phyloP scores from a whole-genome alignment of 305 asterid species.

The Rubia peregrina region DNA sequence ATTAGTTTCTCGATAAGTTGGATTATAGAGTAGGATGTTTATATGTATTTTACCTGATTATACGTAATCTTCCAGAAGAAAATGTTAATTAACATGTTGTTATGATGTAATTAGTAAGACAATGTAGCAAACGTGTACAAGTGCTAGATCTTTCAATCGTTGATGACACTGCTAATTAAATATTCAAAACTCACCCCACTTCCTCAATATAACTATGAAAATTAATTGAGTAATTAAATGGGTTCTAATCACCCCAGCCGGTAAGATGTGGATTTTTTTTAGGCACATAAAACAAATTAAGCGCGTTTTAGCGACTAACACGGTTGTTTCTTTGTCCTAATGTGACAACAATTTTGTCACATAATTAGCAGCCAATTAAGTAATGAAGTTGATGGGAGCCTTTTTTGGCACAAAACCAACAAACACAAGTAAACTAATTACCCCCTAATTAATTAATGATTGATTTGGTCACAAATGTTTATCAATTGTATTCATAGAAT shows the following conservation, averaged over 20 bases:
- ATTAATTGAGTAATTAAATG: too few relatives aligned
- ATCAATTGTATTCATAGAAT: too few relatives aligned
- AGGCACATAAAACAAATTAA: neutral
- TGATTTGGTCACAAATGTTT: too few relatives aligned
- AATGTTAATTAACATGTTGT: neutral
- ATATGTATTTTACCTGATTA: too few relatives aligned
- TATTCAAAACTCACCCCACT: neutral
- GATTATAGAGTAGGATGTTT: too few relatives aligned
- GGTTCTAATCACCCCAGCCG: neutral
- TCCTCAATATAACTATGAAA: neutral
- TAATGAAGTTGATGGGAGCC: neutral
- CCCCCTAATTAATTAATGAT: too few relatives aligned
- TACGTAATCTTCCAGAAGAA: too few relatives aligned
- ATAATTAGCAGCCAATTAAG: neutral
- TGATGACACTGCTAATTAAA: neutral
- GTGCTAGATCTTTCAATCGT: neutral
- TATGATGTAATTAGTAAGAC: neutral
- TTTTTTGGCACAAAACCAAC: neutral
- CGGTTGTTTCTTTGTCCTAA: neutral
- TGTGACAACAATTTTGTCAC: neutral
- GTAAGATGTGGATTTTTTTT: neutral
- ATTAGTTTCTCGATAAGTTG: too few relatives aligned
- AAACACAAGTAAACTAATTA: neutral
- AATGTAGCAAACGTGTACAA: neutral
- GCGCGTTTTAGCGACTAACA: neutral